Percentiles rank a stretch among this genome's conserved stretches.
These are phyloP conservation scores for Scutellaria baicalensis DNA, from an alignment of 257 asterid species.

Conservation along the genomic window DNA sequence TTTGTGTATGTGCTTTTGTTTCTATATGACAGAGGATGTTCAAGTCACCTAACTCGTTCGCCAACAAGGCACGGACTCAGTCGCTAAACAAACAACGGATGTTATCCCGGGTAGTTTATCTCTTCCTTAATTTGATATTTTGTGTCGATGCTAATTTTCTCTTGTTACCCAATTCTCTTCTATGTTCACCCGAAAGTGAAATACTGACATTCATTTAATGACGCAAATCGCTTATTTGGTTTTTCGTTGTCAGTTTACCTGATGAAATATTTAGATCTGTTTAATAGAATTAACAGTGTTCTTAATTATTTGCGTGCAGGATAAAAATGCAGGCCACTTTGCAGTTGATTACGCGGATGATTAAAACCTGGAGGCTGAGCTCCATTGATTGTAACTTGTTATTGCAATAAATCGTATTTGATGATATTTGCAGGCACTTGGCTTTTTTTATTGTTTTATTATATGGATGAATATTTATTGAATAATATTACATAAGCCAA, in stretches of 20 bases:
- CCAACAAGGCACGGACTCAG: slow-evolving; percentile 83
- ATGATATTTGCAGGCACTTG: not conserved
- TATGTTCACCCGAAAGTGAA: no score
- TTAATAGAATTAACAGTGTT: not conserved
- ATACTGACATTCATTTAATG: no score
- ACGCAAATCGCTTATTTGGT: no score
- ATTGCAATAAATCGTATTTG: not conserved
- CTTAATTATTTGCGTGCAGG: slow-evolving; percentile 32
- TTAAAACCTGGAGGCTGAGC: not conserved
- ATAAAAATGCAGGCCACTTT: slow-evolving; percentile 56
- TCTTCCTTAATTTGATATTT: not conserved
- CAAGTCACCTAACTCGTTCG: slow-evolving; percentile 73
- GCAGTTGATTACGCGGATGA: slow-evolving; percentile 39
- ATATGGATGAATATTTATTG: no score
- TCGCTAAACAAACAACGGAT: slow-evolving; percentile 67
- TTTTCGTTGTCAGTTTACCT: no score
- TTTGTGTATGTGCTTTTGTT: not conserved
- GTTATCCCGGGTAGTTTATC: slow-evolving; percentile 53
- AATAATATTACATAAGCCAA: no score
- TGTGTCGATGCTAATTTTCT: not conserved
- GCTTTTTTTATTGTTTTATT: not conserved
- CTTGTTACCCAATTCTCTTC: not conserved
- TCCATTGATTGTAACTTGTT: not conserved
- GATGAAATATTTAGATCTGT: no score
- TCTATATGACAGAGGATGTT: slow-evolving; percentile 49